Evolutionary conservation across 179 eudicot species (phyloP).

Genomic region (Silene coronaria): DNA sequence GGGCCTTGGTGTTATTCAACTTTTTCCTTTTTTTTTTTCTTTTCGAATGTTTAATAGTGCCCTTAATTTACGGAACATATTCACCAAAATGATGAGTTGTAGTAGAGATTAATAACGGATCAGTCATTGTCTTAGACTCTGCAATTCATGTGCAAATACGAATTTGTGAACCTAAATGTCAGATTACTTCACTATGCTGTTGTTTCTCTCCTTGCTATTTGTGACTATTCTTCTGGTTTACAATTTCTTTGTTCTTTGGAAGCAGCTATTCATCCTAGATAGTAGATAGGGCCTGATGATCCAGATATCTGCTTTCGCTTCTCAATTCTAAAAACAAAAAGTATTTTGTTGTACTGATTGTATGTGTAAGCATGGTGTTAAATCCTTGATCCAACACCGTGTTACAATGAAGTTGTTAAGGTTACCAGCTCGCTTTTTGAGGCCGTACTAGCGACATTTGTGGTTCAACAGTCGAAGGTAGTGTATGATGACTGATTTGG

Average conservation of each 20-base stretch:
- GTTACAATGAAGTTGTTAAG: neutral
- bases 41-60: neutral
- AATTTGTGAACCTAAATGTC: neutral
- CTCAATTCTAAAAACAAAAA: neutral
- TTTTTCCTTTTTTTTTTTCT: neutral
- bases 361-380: neutral
- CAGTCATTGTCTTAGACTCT: neutral
- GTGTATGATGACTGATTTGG: neutral
- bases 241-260: neutral
- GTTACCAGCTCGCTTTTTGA: neutral
- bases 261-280: neutral
- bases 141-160: neutral
- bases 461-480: neutral
- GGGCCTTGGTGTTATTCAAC: constrained; percentile 10
- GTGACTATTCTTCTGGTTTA: neutral
- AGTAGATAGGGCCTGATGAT: neutral
- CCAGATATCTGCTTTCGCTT: neutral
- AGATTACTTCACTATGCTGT: neutral
- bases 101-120: neutral
- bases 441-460: neutral
- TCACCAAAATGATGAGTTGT: neutral
- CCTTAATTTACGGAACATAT: neutral
- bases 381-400: neutral
- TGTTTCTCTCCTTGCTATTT: neutral
- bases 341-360: neutral